phyloP scores from a whole-genome alignment of 2,329 filamentous ascomycete species.

The Pyricularia grisea region DNA sequence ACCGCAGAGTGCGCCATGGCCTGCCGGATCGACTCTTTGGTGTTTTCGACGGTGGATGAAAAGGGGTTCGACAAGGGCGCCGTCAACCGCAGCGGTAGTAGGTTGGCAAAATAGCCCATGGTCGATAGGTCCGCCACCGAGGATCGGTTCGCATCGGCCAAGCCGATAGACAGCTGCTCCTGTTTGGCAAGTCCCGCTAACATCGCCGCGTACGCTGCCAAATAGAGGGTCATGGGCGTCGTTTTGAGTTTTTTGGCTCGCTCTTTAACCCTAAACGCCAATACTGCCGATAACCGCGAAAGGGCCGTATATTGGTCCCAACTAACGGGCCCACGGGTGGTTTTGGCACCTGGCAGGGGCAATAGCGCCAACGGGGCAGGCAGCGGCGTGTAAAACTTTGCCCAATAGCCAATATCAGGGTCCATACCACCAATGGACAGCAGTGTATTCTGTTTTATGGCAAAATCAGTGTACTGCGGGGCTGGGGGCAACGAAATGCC shows the following conservation, averaged over 20 bases:
- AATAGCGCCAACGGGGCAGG: background rate
- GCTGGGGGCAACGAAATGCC: background rate
- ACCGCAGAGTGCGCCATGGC: background rate
- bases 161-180: background rate
- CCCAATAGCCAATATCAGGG: background rate
- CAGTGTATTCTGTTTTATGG: background rate
- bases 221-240: background rate
- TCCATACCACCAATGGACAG: background rate
- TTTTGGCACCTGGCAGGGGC: background rate
- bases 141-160: background rate
- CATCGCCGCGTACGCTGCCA: background rate
- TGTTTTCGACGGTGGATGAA: background rate
- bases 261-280: background rate
- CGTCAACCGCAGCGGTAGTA: background rate
- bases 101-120: background rate
- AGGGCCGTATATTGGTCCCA: background rate
- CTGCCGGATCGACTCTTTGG: slow-evolving; percentile 1
- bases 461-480: background rate
- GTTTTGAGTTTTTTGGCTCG: no score
- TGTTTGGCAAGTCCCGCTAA: background rate
- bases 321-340: background rate
- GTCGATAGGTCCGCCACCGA: background rate
- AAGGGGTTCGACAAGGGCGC: slow-evolving; percentile 4
- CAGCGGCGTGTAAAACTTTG: background rate
- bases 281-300: background rate